These are phyloP conservation scores for Apiospora malaysiana DNA, from an alignment of 2,329 filamentous ascomycete species.

Conservation along the genomic window DNA sequence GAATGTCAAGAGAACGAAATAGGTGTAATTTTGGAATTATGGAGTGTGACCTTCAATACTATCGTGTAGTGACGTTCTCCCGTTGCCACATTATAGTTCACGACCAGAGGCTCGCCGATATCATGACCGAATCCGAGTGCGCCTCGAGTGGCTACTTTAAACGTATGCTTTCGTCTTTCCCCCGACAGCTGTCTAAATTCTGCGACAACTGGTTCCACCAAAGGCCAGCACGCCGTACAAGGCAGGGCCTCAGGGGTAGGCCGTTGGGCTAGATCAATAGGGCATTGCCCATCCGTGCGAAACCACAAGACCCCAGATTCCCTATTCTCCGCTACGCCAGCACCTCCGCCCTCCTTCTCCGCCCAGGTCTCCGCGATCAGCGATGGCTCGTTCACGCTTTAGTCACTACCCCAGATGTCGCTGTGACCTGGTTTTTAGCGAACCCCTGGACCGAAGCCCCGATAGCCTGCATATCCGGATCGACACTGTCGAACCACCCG, in stretches of 20 bases:
- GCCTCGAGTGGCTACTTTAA: neutral
- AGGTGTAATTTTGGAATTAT: too few species aligned
- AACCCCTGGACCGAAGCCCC: constrained; percentile 28
- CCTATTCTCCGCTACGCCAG: too few species aligned
- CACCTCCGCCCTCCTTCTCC: neutral
- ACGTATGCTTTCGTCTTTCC: neutral
- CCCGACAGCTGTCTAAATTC: neutral
- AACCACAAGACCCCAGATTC: neutral
- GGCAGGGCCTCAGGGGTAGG: too few species aligned
- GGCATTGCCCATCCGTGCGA: neutral
- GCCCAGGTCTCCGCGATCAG: neutral
- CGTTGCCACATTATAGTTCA: neutral
- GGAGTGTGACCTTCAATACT: neutral
- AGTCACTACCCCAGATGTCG: neutral
- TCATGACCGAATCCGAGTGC: neutral
- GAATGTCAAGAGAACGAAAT: neutral
- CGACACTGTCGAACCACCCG: constrained; percentile 23
- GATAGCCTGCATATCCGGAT: constrained; percentile 28
- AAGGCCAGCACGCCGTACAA: neutral
- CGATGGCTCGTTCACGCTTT: neutral
- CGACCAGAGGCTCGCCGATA: neutral
- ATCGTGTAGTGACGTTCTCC: neutral
- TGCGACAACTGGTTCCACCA: too few species aligned
- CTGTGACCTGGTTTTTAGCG: constrained; percentile 23
- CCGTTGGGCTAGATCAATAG: neutral